Base-by-base conservation (phyloP, 495 filamentous ascomycete genomes). In the Lophiostoma macrostomum region DNA sequence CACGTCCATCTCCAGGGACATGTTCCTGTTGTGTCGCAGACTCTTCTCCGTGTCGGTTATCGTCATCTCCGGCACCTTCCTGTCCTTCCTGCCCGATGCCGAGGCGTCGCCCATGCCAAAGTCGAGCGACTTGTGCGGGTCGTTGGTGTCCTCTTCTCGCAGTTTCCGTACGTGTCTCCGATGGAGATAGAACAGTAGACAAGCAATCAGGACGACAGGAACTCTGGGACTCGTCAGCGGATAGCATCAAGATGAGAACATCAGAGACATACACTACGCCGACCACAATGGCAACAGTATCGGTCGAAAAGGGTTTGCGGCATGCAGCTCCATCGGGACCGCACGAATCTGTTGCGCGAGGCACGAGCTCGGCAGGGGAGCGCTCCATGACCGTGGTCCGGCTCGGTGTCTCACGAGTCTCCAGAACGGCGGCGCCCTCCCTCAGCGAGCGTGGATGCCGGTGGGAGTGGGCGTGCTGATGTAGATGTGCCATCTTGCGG, bases 51-150 rank as follows among this genome's bases (percentile, higher is more conserved):
- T 53, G 37, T 76, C 72, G 8, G 60, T 67, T 39, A 67, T 52
- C 38, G 32, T 61, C 72, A 74, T 74, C 46, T 74, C 73, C 10
- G 60, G 73, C 59, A 16, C 64, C 51, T 5, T 43, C 43, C 38
- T 80, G 76, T 58, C 79, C 79, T 51, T 76, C 72, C 53, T 76
- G 73, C 29, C 71, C 69, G 40, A 66, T 76, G 48, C 77, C 74
- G 34, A 49, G 63, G 8, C 62, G 56, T 53, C 67, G 56, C 24
- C 64, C 67, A 96, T 70, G 24, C 93, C 93, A 67, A 97, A 98
- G 67, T 98, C 93, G 64, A 97, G 79, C 1, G 89, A 95, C 64
- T 85, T 94, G 68, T 94, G 87, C 60, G 88, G 86, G 66, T 96
- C 91, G 53, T 87, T 81, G 25, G 77, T 75, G 68, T 98, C 93